Percentiles rank a stretch among this genome's conserved stretches.
These are phyloP conservation scores for Lactarius evosmus DNA, from an alignment of 768 basidiomycete species.

Conservation along the genomic window DNA sequence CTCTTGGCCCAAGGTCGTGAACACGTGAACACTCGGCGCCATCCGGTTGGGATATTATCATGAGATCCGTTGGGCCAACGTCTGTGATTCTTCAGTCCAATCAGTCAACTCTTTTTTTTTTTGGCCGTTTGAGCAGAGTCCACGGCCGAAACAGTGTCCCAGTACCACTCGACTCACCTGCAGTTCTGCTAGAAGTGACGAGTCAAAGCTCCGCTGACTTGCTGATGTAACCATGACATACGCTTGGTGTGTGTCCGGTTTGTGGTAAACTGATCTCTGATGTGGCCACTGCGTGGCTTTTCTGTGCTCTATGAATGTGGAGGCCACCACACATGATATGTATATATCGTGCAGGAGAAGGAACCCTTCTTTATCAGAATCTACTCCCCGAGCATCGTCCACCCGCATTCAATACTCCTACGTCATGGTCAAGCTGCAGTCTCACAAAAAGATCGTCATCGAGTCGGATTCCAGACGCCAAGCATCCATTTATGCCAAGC, in stretches of 20 bases:
- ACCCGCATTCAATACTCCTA: not conserved
- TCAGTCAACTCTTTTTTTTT: not conserved
- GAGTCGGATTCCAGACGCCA: constrained; percentile 15
- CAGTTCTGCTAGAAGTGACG: not conserved
- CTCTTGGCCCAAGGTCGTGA: no score
- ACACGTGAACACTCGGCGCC: not conserved
- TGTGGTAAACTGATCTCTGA: not conserved
- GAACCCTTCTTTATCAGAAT: not conserved
- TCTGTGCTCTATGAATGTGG: constrained; percentile 22
- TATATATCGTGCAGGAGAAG: constrained; percentile 19
- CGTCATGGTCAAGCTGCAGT: constrained; percentile 20
- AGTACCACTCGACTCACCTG: not conserved
- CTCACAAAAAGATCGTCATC: constrained; percentile 19
- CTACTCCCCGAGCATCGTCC: not conserved
- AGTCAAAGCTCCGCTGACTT: constrained; percentile 4
- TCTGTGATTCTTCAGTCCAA: not conserved
- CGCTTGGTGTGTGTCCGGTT: constrained; percentile 11
- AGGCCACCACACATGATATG: constrained; percentile 20
- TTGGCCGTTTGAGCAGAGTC: not conserved
- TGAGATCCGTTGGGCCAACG: no score
- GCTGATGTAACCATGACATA: constrained; percentile 9
- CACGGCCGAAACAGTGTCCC: not conserved
- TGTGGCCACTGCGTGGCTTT: constrained; percentile 24
- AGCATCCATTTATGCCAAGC: constrained; percentile 1
- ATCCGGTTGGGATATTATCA: not conserved